Base-by-base conservation (phyloP, 345 rosid species). In the Hibiscus tridactylites region DNA sequence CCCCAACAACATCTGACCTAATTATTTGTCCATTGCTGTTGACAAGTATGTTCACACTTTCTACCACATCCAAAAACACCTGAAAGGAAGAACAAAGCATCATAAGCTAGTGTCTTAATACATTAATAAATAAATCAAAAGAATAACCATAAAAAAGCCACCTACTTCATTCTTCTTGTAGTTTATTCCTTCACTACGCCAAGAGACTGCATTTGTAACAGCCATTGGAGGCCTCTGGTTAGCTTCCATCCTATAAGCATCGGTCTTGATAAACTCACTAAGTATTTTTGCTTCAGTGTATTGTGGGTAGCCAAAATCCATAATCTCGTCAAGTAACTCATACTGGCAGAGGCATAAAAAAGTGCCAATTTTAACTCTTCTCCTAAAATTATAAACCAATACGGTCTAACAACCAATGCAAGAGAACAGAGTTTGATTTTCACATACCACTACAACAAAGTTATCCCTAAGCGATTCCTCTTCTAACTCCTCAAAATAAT, bases 151-250 rank as follows among this genome's bases (percentile, higher is more conserved):
- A 21, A 39, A 62, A 68, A 59, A 67, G 71, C 39, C 63, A 76
- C 84, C 76, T 63, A 95, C 97, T 82, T 90, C 99, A 73, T 95
- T 95, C 83, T 95, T 95, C 84, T 90, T 95, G 80, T 88, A 90
- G 56, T 71, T 73, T 78, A 95, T 86, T 68, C 99, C 97, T 82
- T 95, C 99, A 77, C 97, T 90, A 58, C 99, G 89, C 98, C 97
- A 95, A 24, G 99, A 95, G 35, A 95, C 98, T 42, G 98, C 97
- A 82, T 95, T 92, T 24, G 98, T 95, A 56, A 95, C 97, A 79
- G 99, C 98, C 99, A 95, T 95, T 4, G 99, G 99, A 83, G 99
- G 99, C 78, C 98, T 85, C 79, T 90, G 98, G 10, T 91, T 74
- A 66, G 86, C 94, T 80, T 95, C 99, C 99, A 95, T 89, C 83